Evolutionary conservation across 2,329 filamentous ascomycete species (phyloP).

Genomic region (Colletotrichum sp.): DNA sequence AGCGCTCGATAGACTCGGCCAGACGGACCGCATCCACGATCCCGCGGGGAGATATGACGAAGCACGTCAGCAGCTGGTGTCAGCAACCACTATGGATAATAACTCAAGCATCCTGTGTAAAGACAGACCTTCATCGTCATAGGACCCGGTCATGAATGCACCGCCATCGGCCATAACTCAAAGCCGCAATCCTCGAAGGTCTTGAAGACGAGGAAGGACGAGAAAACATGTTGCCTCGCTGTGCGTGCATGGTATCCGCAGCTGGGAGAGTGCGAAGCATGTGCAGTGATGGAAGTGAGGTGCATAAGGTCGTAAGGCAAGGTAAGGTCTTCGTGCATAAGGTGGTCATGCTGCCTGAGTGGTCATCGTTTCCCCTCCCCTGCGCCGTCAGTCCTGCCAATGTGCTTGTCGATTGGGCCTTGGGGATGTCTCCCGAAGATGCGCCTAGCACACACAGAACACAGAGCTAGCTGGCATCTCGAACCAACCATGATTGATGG

Average conservation of each 20-base stretch:
- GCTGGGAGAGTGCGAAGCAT: neutral
- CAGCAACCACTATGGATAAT: neutral
- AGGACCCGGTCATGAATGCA: neutral
- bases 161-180: neutral
- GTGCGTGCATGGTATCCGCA: neutral
- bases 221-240: neutral
- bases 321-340: slow-evolving; percentile 13
- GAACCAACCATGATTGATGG: slow-evolving; percentile 15
- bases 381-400: neutral
- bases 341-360: neutral
- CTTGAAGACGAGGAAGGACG: neutral
- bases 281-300: neutral
- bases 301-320: neutral
- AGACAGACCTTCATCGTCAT: neutral
- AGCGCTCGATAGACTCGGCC: neutral
- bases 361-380: neutral
- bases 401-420: neutral
- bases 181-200: neutral
- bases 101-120: neutral
- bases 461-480: neutral
- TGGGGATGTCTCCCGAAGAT: neutral
- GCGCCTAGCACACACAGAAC: neutral
- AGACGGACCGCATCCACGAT: neutral
- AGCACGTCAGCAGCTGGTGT: neutral
- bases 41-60: neutral